phyloP scores from a whole-genome alignment of 2,329 filamentous ascomycete genomes.

The Pseudogymnoascus destructans region DNA sequence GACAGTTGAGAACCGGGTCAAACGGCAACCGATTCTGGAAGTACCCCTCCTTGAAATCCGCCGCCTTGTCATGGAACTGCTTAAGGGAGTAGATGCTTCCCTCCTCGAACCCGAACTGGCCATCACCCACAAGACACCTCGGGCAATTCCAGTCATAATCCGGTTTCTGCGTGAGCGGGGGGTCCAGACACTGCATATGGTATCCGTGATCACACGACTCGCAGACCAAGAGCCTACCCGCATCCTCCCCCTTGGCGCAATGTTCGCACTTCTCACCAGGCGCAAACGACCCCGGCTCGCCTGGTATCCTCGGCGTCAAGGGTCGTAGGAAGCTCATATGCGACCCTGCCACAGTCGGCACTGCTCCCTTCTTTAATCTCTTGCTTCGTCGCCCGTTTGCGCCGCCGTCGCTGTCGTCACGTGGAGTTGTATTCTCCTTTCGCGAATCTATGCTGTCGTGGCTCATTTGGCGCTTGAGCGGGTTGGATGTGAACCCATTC shows the following conservation, averaged over 20 bases:
- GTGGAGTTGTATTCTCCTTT: conserved; percentile 22
- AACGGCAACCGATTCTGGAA: conserved; percentile 84
- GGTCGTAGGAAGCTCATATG: conserved; percentile 93
- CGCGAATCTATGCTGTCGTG: conserved; percentile 33
- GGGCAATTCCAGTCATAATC: conserved; percentile 94
- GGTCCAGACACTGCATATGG: conserved; percentile 80
- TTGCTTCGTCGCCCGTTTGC: conserved; percentile 66
- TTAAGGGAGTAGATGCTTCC: conserved; percentile 89
- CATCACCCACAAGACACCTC: conserved; percentile 85
- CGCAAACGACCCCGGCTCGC: conserved; percentile 30
- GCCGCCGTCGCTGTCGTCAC: conserved; percentile 42
- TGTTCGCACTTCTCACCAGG: conserved; percentile 66
- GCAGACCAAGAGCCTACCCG: conserved; percentile 59
- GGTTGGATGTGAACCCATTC: conserved; percentile 38
- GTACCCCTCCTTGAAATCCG: conserved; percentile 87
- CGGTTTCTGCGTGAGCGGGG: conserved; percentile 62
- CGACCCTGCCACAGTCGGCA: conserved; percentile 83
- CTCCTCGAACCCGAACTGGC: conserved; percentile 95
- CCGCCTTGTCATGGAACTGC: conserved; percentile 92
- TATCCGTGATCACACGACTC: conserved; percentile 86
- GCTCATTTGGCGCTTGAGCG: conserved; percentile 67
- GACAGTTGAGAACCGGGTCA: conserved; percentile 69
- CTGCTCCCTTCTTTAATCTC: conserved; percentile 68
- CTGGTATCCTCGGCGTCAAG: conserved; percentile 52
- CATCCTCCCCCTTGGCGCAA: conserved; percentile 68